These are phyloP conservation scores for Xylogone sp. DNA, from an alignment of 2,329 filamentous ascomycete genomes.

Conservation along the genomic window DNA sequence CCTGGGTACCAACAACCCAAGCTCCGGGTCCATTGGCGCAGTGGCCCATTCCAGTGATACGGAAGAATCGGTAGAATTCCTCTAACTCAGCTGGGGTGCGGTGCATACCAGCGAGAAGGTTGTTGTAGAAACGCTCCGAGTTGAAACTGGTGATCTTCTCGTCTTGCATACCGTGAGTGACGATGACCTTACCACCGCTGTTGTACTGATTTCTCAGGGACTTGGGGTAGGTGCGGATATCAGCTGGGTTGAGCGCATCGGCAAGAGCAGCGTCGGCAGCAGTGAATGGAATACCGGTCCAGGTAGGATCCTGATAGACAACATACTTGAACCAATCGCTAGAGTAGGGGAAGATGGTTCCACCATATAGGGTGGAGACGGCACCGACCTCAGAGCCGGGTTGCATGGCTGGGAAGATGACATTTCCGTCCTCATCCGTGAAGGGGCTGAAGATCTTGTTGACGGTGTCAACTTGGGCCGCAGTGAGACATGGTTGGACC, in stretches of 20 bases:
- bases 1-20: conserved; percentile 28
- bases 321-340: conserved; percentile 44
- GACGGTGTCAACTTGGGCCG: conserved; percentile 39
- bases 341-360: conserved; percentile 14
- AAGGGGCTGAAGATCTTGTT: conserved; percentile 38
- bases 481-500: conserved; percentile 38
- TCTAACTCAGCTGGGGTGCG: conserved; percentile 28
- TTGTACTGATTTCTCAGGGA: conserved; percentile 7
- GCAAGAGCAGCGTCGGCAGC: conserved; percentile 32
- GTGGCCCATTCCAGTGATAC: conserved; percentile 47
- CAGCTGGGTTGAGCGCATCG: conserved; percentile 19
- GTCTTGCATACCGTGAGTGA: conserved; percentile 38
- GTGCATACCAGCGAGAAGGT: conserved; percentile 6
- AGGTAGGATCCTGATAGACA: conserved; percentile 29
- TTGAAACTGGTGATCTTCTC: conserved; percentile 22
- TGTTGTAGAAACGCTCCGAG: conserved; percentile 18
- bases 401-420: conserved; percentile 48
- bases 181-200: conserved; percentile 34
- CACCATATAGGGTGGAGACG: conserved; percentile 31
- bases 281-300: conserved; percentile 31
- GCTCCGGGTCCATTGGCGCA: conserved; percentile 46
- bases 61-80: conserved; percentile 46
- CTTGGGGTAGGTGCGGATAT: conserved; percentile 20
- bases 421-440: conserved; percentile 35
- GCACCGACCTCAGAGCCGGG: conserved; percentile 40